Conservation (phyloP, 495 filamentous ascomycete species). For the Lindgomyces ingoldianus region DNA sequence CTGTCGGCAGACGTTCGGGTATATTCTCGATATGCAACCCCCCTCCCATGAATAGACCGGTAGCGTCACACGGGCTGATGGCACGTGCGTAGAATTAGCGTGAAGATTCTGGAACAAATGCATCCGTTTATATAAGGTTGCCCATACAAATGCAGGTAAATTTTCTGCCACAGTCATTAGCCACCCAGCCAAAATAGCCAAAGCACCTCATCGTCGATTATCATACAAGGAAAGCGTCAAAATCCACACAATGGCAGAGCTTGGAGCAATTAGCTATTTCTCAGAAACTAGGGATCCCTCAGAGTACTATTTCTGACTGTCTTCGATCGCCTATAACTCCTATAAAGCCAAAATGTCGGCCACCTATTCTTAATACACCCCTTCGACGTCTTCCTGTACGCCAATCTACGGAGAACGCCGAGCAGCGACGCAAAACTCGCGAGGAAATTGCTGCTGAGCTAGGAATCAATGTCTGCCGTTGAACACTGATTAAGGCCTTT, state of each 20-base stretch:
- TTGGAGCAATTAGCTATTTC: background rate
- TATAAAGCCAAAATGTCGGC: background rate
- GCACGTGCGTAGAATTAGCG: too few relatives aligned
- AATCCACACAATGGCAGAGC: background rate
- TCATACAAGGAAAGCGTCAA: background rate
- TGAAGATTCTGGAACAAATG: background rate
- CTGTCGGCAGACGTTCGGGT: too few relatives aligned
- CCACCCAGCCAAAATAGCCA: too few relatives aligned
- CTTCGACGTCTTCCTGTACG: background rate
- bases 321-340: background rate
- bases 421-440: background rate
- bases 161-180: background rate
- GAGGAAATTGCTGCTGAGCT: slow-evolving; percentile 3
- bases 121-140: background rate
- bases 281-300: background rate
- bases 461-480: background rate
- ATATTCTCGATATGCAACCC: too few relatives aligned
- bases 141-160: background rate
- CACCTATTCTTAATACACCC: background rate
- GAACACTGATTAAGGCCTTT: background rate
- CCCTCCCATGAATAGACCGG: too few relatives aligned
- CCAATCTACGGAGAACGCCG: slow-evolving; percentile 1
- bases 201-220: background rate
- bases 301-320: background rate
- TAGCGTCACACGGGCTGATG: too few relatives aligned